A percentile compares a stretch with the other conserved stretches of the same genome.
Conservation (phyloP, 306 rosid genomes). For the Argentina anserina region DNA sequence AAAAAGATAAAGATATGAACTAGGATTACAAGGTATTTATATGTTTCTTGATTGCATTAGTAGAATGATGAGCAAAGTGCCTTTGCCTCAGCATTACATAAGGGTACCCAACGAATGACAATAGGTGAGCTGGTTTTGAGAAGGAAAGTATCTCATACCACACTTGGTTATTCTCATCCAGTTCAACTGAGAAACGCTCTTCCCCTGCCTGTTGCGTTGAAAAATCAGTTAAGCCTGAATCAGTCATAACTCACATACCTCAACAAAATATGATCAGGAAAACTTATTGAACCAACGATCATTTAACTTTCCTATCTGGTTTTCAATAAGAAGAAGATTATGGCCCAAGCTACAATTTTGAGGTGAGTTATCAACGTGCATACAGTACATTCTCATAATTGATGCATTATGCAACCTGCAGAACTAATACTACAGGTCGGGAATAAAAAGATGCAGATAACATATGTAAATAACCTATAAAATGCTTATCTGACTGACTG, state of each 20-base stretch:
- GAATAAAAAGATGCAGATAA: neutral
- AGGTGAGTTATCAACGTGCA: neutral
- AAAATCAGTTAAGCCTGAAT: slow-evolving; percentile 11
- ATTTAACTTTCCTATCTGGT: neutral
- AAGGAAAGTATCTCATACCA: slow-evolving; percentile 92
- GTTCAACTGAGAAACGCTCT: slow-evolving; percentile 78
- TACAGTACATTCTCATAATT: neutral
- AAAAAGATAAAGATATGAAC: neutral
- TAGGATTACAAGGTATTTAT: slow-evolving; percentile 39
- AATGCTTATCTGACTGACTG: neutral
- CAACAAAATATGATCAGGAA: neutral
- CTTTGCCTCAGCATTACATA: slow-evolving; percentile 77
- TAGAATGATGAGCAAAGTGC: slow-evolving; percentile 74
- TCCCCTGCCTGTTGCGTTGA: slow-evolving; percentile 72
- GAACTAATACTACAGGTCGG: neutral
- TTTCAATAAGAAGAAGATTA: neutral
- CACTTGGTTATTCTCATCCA: slow-evolving; percentile 80
- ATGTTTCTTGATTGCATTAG: slow-evolving; percentile 56
- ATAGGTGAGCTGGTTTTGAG: slow-evolving; percentile 77
- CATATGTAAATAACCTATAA: neutral
- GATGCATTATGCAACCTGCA: neutral
- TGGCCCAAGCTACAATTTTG: neutral
- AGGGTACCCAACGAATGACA: slow-evolving; percentile 81
- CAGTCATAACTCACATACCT: neutral
- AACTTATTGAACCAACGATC: neutral